Conservation (phyloP, 2,329 filamentous ascomycete species). For the Cadophora luteo-olivacea region DNA sequence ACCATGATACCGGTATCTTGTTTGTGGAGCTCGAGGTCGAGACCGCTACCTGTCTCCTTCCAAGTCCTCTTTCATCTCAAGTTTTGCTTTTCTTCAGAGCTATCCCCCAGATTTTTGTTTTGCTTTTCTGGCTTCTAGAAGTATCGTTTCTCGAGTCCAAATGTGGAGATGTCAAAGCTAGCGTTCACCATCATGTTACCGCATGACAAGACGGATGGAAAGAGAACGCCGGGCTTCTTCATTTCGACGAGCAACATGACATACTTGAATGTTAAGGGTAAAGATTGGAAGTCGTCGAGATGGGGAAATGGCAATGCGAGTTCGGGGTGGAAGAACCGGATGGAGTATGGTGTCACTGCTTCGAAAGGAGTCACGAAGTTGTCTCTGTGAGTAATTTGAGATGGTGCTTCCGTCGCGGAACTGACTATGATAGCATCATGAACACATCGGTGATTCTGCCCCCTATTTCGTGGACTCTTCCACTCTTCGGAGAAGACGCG, state of each 20-base stretch:
- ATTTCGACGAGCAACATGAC: constrained; percentile 26
- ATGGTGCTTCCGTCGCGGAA: background rate
- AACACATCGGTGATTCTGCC: constrained; percentile 25
- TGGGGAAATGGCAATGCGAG: constrained; percentile 21
- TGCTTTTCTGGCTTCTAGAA: background rate
- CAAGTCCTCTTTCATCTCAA: background rate
- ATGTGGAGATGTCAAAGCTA: constrained; percentile 25
- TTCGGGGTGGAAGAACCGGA: constrained; percentile 26
- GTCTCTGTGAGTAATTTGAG: constrained; percentile 20
- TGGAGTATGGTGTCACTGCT: constrained; percentile 28
- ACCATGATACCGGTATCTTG: background rate
- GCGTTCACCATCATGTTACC: constrained; percentile 24
- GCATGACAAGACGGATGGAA: constrained; percentile 20
- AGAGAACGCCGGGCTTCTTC: constrained; percentile 23
- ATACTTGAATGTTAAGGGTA: constrained; percentile 21
- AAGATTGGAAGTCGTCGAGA: constrained; percentile 16
- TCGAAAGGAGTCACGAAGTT: constrained; percentile 23
- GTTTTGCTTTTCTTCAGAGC: background rate
- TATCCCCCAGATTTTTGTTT: constrained; percentile 3
- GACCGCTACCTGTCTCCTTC: too few species aligned
- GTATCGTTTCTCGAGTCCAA: background rate
- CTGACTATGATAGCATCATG: constrained; percentile 23
- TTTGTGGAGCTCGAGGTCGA: background rate
- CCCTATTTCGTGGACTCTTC: constrained; percentile 17
- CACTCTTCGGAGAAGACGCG: background rate